Conservation (phyloP, 1,284 basidiomycete genomes). For the Peniophora sp. region DNA sequence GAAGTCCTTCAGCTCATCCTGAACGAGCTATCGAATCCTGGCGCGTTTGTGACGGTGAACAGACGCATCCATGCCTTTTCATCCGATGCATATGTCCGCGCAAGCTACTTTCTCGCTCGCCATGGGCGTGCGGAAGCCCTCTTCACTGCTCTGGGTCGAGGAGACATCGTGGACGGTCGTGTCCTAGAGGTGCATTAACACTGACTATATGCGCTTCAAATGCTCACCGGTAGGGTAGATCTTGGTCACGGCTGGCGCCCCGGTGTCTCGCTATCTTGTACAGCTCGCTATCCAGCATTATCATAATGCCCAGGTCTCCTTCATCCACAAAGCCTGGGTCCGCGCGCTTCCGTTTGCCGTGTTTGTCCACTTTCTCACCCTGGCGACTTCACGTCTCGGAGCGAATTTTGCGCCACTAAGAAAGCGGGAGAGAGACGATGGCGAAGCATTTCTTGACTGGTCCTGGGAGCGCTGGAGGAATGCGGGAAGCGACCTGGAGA, state of each 20-base stretch:
- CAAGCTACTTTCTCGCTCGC: constrained; percentile 65
- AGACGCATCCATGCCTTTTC: constrained; percentile 57
- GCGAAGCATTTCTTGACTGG: constrained; percentile 51
- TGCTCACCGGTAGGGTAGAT: constrained; percentile 33
- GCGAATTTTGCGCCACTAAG: constrained; percentile 50
- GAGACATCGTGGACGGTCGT: constrained; percentile 52
- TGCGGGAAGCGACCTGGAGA: no score
- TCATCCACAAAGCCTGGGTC: constrained; percentile 67
- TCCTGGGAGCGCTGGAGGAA: constrained; percentile 45
- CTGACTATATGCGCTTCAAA: no score
- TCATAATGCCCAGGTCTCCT: constrained; percentile 61
- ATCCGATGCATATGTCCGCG: constrained; percentile 64
- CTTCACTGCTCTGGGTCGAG: constrained; percentile 62
- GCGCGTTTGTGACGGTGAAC: constrained; percentile 44
- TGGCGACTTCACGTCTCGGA: constrained; percentile 49
- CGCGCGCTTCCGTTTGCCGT: constrained; percentile 50
- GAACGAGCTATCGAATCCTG: constrained; percentile 61
- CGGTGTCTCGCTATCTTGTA: constrained; percentile 66
- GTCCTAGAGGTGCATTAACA: constrained; percentile 58
- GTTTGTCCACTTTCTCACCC: constrained; percentile 54
- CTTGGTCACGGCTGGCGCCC: constrained; percentile 62
- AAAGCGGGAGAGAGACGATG: constrained; percentile 59
- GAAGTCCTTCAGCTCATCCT: constrained; percentile 68
- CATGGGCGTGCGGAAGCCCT: constrained; percentile 62
- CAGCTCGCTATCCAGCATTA: constrained; percentile 72